A percentile compares a stretch with the other conserved stretches of the same genome.
These are phyloP conservation scores for Samsoniella hepiali DNA, from an alignment of 2,329 filamentous ascomycete species.

Conservation along the genomic window DNA sequence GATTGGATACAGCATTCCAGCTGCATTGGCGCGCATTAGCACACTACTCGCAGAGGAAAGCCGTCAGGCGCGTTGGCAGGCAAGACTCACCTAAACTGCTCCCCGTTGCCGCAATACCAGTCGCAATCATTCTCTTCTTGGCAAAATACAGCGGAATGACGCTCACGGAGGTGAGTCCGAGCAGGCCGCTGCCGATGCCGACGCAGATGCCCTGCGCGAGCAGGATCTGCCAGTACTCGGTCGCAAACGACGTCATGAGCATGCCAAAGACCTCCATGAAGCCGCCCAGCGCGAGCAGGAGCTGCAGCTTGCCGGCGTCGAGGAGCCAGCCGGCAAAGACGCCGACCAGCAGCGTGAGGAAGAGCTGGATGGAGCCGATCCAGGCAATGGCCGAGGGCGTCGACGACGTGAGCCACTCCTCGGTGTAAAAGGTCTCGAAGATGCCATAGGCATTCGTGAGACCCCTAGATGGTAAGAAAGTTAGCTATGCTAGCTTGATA, in stretches of 20 bases:
- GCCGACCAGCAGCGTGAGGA: slow-evolving; percentile 40
- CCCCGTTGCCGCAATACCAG: too few species aligned
- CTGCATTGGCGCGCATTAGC: too few species aligned
- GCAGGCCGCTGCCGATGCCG: slow-evolving; percentile 35
- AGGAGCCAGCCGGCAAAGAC: slow-evolving; percentile 40
- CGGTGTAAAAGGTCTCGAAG: slow-evolving; percentile 41
- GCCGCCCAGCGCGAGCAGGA: slow-evolving; percentile 34
- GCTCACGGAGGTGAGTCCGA: slow-evolving; percentile 35
- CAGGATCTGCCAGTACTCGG: slow-evolving; percentile 42
- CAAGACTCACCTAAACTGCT: too few species aligned
- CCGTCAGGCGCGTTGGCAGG: slow-evolving; percentile 23
- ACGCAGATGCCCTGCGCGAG: slow-evolving; percentile 39
- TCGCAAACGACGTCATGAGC: slow-evolving; percentile 45
- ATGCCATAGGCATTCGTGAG: slow-evolving; percentile 42
- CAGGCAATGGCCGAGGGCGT: slow-evolving; percentile 42
- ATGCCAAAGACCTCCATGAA: slow-evolving; percentile 38
- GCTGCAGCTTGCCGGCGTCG: slow-evolving; percentile 41
- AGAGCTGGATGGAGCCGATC: slow-evolving; percentile 43
- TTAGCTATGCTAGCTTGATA: too few species aligned
- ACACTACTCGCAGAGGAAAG: slow-evolving; percentile 32
- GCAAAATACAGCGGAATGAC: slow-evolving; percentile 41
- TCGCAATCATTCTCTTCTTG: neutral
- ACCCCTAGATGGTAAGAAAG: slow-evolving; percentile 19
- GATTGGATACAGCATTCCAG: slow-evolving; percentile 3
- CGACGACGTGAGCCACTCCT: slow-evolving; percentile 29